Evolutionary conservation across 2,329 filamentous ascomycete genomes (phyloP).

Genomic region (Phoma herbarum): DNA sequence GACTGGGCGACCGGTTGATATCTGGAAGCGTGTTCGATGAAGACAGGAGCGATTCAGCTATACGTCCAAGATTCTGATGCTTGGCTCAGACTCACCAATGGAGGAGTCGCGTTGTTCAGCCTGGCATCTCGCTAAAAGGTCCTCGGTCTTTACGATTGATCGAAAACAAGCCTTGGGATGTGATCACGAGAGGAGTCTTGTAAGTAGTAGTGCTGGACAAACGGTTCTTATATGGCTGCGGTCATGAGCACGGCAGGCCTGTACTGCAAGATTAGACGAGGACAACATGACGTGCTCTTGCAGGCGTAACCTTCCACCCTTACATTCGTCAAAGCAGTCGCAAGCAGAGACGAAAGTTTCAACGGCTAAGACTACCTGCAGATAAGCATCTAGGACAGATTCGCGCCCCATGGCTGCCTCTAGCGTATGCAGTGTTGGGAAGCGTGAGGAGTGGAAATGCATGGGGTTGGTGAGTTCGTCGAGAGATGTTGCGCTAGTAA

Average conservation of each 20-base stretch:
- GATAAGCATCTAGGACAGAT: constrained; percentile 4
- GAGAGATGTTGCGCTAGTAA: constrained; percentile 7
- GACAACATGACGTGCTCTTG: constrained; percentile 12
- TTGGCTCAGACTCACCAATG: neutral
- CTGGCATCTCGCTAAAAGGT: neutral
- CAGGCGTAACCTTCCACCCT: constrained; percentile 7
- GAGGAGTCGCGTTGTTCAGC: neutral
- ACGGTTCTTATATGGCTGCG: neutral
- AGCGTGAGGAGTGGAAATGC: constrained; percentile 6
- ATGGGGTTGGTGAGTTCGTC: constrained; percentile 1
- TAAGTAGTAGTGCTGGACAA: neutral
- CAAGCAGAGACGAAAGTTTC: neutral
- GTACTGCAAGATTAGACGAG: constrained; percentile 1
- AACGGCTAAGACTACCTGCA: neutral
- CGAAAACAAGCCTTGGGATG: no score
- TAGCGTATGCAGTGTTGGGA: neutral
- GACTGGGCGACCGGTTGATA: neutral
- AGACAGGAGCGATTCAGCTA: neutral
- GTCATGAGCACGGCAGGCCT: neutral
- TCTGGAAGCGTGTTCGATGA: neutral
- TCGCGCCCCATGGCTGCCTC: neutral
- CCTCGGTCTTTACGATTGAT: no score
- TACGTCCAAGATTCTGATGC: neutral
- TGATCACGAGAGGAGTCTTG: neutral
- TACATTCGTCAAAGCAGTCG: neutral